A percentile compares a stretch with the other conserved stretches of the same genome.
phyloP scores from a whole-genome alignment of 495 filamentous ascomycete genomes.

The Talaromyces thailandensis region DNA sequence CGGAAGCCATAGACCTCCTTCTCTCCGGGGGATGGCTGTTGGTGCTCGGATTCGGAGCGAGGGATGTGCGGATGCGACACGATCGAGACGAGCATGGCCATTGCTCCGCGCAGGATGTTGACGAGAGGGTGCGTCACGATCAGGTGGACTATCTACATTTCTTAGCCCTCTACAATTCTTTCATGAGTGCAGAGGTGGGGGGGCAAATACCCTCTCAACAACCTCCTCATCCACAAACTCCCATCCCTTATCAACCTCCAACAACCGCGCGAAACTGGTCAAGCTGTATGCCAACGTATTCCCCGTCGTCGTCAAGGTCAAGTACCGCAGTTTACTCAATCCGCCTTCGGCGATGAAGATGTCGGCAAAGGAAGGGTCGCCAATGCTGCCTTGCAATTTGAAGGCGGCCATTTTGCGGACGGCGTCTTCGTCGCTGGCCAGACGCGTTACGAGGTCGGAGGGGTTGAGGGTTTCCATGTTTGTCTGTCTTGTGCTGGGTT shows the following conservation, averaged over 20 bases:
- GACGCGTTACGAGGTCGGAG: conserved; percentile 56
- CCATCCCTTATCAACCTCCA: conserved; percentile 98
- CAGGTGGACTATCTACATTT: conserved; percentile 69
- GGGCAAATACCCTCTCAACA: conserved; percentile 49
- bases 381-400: conserved; percentile 88
- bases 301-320: conserved; percentile 75
- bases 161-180: not conserved
- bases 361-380: conserved; percentile 94
- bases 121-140: conserved; percentile 94
- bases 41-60: conserved; percentile 29
- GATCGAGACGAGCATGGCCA: conserved; percentile 90
- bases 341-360: conserved; percentile 89
- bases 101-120: conserved; percentile 92
- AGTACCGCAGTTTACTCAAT: conserved; percentile 64
- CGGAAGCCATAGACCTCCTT: conserved; percentile 62
- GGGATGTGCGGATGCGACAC: conserved; percentile 69
- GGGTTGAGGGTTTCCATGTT: conserved; percentile 53
- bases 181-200: not conserved
- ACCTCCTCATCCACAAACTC: conserved; percentile 63
- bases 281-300: conserved; percentile 95
- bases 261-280: conserved; percentile 71
- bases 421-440: conserved; percentile 75
- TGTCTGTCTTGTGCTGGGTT: not conserved
- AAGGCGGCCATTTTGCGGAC: conserved; percentile 98
- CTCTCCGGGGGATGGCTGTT: conserved; percentile 19